Base-by-base conservation (phyloP, 148 eudicot species). In the Drosera capensis region DNA sequence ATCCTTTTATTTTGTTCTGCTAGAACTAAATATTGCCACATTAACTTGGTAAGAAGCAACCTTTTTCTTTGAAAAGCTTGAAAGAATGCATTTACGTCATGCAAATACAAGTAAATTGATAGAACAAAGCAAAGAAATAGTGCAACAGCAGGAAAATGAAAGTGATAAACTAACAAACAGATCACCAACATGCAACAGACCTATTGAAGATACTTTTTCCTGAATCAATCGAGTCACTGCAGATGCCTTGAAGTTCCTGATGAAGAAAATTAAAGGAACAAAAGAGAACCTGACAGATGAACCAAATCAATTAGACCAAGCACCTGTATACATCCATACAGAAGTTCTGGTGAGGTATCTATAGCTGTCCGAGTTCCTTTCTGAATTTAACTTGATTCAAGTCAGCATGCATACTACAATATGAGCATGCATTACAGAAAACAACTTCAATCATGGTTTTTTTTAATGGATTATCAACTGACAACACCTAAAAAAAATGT, bases 221-320 rank as follows among this genome's bases (percentile, higher is more conserved):
- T 73, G 70, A 34, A 68, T 51, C 35, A 71, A 65, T 68, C 66
- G 66, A 46, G 74, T 68, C 48, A 23, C 70, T 68, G 67, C 64
- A 5, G 57, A 68, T 56, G 71, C 71, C 49, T 70, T 60, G 36
- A 65, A 55, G 40, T 62, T 64, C 60, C 66, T 65, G 47, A 72
- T 40, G 31, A 65, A 74, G 57, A 90, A 70, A 35, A 51, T 52
- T 25, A 84, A 53, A 2, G 95, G 76, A 58, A 90, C 75, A 56
- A 62, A 76, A 55, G 58, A 71, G 61, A 85, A 90, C 72, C 97
- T 88, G 94, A 46, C 24, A 40, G 39, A 24, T 21, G 24, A 39
- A 23, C 46, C 14, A 28, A 34, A 55, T n/a, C n/a, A 28, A 28
- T 28, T 28, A 28, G 9, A 28, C 9, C 31, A 28, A 28, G 5